phyloP scores from a whole-genome alignment of 805 yeast genomes.

The Ascoidea asiatica region DNA sequence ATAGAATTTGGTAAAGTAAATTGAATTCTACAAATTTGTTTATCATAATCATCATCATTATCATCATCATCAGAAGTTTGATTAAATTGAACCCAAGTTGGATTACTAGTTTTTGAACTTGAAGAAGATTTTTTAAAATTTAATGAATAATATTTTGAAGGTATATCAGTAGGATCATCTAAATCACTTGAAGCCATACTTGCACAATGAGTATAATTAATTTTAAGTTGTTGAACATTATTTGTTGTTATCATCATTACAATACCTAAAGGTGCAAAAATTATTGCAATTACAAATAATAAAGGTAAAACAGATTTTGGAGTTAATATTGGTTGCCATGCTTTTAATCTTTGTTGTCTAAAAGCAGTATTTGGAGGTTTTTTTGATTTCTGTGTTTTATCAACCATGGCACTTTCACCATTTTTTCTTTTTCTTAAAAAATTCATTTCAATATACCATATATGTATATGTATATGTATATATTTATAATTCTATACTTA shows the following conservation, averaged over 20 bases:
- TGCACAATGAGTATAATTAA: conserved; percentile 67
- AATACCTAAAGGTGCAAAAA: conserved; percentile 87
- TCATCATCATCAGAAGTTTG: conserved; percentile 20
- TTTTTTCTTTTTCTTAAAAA: conserved; percentile 5
- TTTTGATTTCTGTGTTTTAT: conserved; percentile 6
- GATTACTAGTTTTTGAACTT: conserved; percentile 16
- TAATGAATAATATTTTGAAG: conserved; percentile 38
- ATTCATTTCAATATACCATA: no score
- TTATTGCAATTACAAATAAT: conserved; percentile 54
- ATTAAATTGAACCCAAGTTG: conserved; percentile 41
- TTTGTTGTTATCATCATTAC: conserved; percentile 63
- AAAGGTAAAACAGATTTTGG: conserved; percentile 87
- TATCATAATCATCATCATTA: conserved; percentile 24
- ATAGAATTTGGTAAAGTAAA: conserved; percentile 64
- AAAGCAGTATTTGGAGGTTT: conserved; percentile 47
- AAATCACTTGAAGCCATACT: conserved; percentile 26
- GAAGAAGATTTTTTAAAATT: conserved; percentile 39
- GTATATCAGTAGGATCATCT: conserved; percentile 33
- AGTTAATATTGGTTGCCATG: conserved; percentile 79
- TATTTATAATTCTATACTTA: no score
- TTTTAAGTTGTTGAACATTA: conserved; percentile 58
- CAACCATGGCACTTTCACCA: background rate
- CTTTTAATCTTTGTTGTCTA: conserved; percentile 53
- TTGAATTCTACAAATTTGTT: conserved; percentile 46
- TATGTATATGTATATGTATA: no score